Evolutionary conservation across 257 asterid genomes (phyloP), one percentile per base, ranked within the genome.

Genomic region (Jacaranda copaia): DNA sequence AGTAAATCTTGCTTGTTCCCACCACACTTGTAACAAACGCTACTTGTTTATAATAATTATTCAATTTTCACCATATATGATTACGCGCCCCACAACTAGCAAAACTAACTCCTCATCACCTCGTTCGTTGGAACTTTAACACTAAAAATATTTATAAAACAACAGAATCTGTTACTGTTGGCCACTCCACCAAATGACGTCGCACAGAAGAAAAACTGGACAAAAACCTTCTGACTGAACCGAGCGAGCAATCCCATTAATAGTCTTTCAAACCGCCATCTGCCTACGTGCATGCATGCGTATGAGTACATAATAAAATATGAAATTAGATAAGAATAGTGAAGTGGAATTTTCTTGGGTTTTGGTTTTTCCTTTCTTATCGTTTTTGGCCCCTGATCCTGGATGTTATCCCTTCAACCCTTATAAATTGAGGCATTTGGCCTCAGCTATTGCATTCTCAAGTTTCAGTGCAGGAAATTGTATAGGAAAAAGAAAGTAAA

Each of bases 361-460:
- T 79, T 66, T 79, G 81, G 45, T 82, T 66, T 70, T 63, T 8
- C 46, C 8, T 8, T 71, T 74, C 87, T 88, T 84, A 84, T 84
- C 87, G 42, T 62, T 56, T 64, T 71, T 56, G 11, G 38, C 61
- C 55, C 45, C 42, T n/a, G 11, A 6, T 68, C 48, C 60, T 68
- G 13, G 15, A 38, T 38, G 40, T 72, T 76, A 84, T 74, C 84
- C 45, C 46, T 72, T 58, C 83, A 49, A 42, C 80, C 65, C 68
- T 48, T 91, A 91, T 91, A 89, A 85, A 89, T 89, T 43, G 66
- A 39, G 70, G 25, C 70, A n/a, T 45, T 58, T 52, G 35, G 3
- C 70, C 32, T 6, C 79, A 12, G 4, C 66, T 81, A 68, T 77
- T 63, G 20, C 87, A 88, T 64, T 64, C 61, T 46, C 76, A 25